Evolutionary conservation across 768 basidiomycete species (phyloP).

Genomic region (Russula foetens): DNA sequence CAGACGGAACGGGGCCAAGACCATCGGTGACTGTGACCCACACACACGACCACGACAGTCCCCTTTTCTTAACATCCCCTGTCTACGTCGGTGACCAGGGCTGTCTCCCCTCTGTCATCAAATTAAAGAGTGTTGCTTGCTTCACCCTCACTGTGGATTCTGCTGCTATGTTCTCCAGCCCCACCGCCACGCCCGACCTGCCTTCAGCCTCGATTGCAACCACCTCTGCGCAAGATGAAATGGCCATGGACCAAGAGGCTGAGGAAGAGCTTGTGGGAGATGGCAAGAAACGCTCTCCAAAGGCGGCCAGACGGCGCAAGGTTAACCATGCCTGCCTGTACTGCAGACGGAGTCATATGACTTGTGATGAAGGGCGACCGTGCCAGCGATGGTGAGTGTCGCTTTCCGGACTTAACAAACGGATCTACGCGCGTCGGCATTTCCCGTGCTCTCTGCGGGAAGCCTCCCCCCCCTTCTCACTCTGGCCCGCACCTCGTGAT

Average conservation of each 20-base stretch:
- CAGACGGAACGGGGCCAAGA: not conserved
- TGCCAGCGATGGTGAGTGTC: slow-evolving; percentile 86
- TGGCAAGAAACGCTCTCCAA: slow-evolving; percentile 35
- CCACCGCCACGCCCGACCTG: slow-evolving; percentile 5
- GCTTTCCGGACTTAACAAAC: not conserved
- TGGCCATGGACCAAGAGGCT: not conserved
- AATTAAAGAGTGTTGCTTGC: not conserved
- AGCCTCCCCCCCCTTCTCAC: slow-evolving; percentile 1
- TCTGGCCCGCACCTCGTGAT: slow-evolving; percentile 11
- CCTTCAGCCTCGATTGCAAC: not conserved
- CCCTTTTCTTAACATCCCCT: not conserved
- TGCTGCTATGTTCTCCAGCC: not conserved
- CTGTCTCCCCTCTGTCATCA: not conserved
- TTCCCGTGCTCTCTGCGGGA: not conserved
- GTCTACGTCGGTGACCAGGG: not conserved
- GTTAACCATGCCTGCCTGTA: slow-evolving; percentile 93
- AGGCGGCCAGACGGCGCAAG: slow-evolving; percentile 59
- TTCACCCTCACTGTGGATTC: not conserved
- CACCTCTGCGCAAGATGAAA: not conserved
- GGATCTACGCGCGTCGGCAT: not conserved
- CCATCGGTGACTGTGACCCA: not conserved
- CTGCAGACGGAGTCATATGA: slow-evolving; percentile 89
- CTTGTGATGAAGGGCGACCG: slow-evolving; percentile 81
- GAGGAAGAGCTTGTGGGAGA: slow-evolving; percentile 29
- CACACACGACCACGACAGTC: not conserved